Evolutionary conservation across 2,329 filamentous ascomycete genomes (phyloP), one percentile per base, ranked within the genome.

Genomic region (Microsporum ferrugineum): DNA sequence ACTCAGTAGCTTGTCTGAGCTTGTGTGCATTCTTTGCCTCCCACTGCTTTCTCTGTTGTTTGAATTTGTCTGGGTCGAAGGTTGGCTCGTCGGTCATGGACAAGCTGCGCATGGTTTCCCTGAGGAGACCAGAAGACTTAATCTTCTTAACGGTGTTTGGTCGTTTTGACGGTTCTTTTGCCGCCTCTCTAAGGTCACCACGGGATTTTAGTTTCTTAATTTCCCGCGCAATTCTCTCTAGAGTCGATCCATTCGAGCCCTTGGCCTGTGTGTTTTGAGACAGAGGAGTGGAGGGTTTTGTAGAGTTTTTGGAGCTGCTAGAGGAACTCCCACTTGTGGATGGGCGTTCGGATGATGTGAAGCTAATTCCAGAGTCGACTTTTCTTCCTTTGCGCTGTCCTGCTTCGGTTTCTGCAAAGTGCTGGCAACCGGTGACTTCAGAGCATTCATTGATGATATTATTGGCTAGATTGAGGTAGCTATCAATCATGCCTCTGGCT

Each of bases 301-400:
- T 66, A 43, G 59, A 60, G n/a, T 61, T 65, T 60, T 66, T 70
- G 63, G 64, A 64, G 62, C 68, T 69, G 60, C 66, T 67, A 55
- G 67, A 67, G n/a, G 64, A 64, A 61, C 68, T 71, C 65, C 72
- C 73, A 63, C 70, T 75, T 33, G 74, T 74, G 7, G 72, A 71
- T 34, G 73, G 70, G 34, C 69, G 71, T 47, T 71, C 71, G 29
- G 69, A 65, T 1, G 73, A 74, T 57, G 75, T 77, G 66, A 86
- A 84, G 70, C 82, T 85, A 62, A 86, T 80, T 23, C 84, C 84
- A 2, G 84, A 86, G 69, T 86, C 84, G 27, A 80, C 80, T 71
- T 85, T 85, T 60, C 75, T 72, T 56, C 62, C 63, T 63, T 69
- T 68, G 59, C 70, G 65, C 49, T 69, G 63, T n/a, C 68, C 67